These are phyloP conservation scores for Pseudopithomyces maydicus DNA, from an alignment of 2,329 filamentous ascomycete species.

Conservation along the genomic window DNA sequence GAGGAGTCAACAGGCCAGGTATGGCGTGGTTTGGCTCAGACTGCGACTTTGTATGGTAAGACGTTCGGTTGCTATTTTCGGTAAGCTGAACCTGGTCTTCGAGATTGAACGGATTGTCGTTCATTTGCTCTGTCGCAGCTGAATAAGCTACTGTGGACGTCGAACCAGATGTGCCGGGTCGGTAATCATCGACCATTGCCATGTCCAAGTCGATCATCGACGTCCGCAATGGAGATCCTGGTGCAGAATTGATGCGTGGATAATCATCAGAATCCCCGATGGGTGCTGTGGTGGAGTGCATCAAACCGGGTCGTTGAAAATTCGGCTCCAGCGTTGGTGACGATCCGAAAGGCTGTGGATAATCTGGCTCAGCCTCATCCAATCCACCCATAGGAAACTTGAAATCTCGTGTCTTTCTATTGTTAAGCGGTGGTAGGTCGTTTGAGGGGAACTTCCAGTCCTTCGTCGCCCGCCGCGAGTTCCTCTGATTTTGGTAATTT, in stretches of 20 bases:
- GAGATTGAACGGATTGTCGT: conserved; percentile 56
- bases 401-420: conserved; percentile 42
- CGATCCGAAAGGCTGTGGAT: conserved; percentile 23
- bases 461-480: conserved; percentile 40
- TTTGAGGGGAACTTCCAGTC: conserved; percentile 35
- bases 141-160: conserved; percentile 40
- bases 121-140: conserved; percentile 45
- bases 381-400: conserved; percentile 38
- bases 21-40: conserved; percentile 47
- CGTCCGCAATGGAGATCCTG: conserved; percentile 39
- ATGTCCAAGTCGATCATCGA: conserved; percentile 53
- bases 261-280: conserved; percentile 46
- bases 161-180: conserved; percentile 51
- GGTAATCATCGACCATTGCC: conserved; percentile 47
- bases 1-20: conserved; percentile 42
- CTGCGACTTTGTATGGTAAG: conserved; percentile 47
- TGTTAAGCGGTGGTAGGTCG: conserved; percentile 23
- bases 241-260: conserved; percentile 39
- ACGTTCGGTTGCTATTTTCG: conserved; percentile 44
- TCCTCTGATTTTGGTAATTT: conserved; percentile 36
- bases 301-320: conserved; percentile 45
- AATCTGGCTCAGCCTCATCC: conserved; percentile 20
- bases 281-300: conserved; percentile 49
- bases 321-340: conserved; percentile 38
- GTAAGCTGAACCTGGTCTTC: conserved; percentile 51